Conservation (phyloP, 176 grass and related monocot genomes). For the Triticum urartu region DNA sequence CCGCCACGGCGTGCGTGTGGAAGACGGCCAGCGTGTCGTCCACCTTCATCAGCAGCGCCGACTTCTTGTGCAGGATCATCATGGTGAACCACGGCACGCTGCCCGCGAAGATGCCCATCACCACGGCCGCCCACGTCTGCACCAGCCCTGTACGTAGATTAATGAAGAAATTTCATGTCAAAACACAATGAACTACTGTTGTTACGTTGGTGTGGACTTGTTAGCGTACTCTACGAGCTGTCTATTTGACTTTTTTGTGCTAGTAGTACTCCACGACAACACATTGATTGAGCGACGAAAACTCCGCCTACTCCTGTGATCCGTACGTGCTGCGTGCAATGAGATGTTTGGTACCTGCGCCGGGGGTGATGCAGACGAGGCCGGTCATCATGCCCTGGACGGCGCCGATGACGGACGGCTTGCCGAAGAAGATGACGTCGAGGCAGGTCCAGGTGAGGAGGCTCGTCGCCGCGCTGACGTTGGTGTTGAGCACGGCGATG, state of each 20-base stretch:
- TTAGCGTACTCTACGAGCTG: too few species aligned
- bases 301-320: neutral
- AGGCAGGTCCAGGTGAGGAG: conserved; percentile 84
- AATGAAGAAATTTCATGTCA: neutral
- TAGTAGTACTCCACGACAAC: neutral
- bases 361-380: conserved; percentile 86
- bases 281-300: neutral
- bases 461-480: conserved; percentile 76
- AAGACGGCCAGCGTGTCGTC: conserved; percentile 76
- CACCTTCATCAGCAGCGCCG: conserved; percentile 55
- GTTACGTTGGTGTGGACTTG: too few species aligned
- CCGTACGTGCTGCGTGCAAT: neutral
- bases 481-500: conserved; percentile 80
- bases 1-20: conserved; percentile 77
- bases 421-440: conserved; percentile 71
- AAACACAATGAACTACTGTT: neutral
- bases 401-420: conserved; percentile 79
- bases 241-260: conserved; percentile 11
- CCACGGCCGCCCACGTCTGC: conserved; percentile 63
- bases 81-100: conserved; percentile 87
- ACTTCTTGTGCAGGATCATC: conserved; percentile 89
- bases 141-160: conserved; percentile 45
- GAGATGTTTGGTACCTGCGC: conserved; percentile 52
- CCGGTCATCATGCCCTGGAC: conserved; percentile 95
- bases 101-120: conserved; percentile 63